Evolutionary conservation across 306 rosid species (phyloP), one percentile per base, ranked within the genome.

Genomic region (Citrullus mucosospermus): DNA sequence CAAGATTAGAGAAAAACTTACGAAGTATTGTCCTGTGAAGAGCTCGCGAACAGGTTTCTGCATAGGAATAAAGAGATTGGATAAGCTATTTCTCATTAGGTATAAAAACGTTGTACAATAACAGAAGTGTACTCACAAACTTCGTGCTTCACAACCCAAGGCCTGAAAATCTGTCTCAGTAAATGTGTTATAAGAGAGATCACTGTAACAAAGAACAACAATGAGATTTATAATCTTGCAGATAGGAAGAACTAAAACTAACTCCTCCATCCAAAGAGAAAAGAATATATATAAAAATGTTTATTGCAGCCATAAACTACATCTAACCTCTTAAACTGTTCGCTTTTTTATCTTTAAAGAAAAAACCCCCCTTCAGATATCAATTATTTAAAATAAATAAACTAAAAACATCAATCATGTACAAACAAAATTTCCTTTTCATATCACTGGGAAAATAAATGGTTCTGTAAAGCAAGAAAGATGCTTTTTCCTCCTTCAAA

Each of bases 1-100:
- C 54, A 14, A 41, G 16, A 44, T 57, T 58, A 18, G 25, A 60
- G 18, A 48, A 36, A 55, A 74, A 89, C 96, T 84, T 84, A 91
- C 93, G 81, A 84, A 54, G 14, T 84, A 73, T 82, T 84, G 12
- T 69, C 83, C 2, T 15, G 57, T 50, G 80, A 58, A 32, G 89
- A 90, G 82, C 85, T 78, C 28, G 89, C 87, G 84, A 89, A 91
- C 67, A 91, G 55, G 81, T 88, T 86, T 82, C 93, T 91, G 85
- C 44, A 78, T 70, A 15, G 41, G 32, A 48, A 18, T 30, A 17
- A 30, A 8, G 11, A 78, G 46, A 51, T 28, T 51, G 22, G 34
- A 36, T 17, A 46, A 13, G 54, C 39, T 25, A 9, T 25, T 70
- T 55, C 59, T 62, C 77, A 70, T 50, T 48, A 14, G 59, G 15